phyloP scores from a whole-genome alignment of 805 yeast genomes.

The Cyberlindnera galapagoensis region DNA sequence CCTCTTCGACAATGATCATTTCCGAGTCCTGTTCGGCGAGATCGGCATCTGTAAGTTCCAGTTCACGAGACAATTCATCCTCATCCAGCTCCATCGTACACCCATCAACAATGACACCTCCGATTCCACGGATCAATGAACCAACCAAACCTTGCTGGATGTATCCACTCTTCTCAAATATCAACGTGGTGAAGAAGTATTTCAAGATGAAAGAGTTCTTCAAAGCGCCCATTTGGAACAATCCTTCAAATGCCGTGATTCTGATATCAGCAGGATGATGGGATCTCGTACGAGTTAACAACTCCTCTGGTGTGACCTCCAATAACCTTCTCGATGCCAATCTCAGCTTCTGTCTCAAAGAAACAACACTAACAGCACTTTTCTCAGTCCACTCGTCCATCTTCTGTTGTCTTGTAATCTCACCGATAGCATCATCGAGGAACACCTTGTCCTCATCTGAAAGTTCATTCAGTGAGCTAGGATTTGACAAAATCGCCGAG shows the following conservation, averaged over 20 bases:
- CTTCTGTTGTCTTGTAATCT: conserved; percentile 66
- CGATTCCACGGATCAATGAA: conserved; percentile 45
- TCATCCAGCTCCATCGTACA: conserved; percentile 54
- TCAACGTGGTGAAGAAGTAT: conserved; percentile 52
- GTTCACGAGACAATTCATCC: conserved; percentile 41
- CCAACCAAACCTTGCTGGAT: conserved; percentile 45
- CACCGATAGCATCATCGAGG: conserved; percentile 46
- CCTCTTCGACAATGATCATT: conserved; percentile 53
- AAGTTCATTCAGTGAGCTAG: conserved; percentile 10
- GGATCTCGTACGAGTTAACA: conserved; percentile 45
- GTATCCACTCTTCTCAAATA: conserved; percentile 48
- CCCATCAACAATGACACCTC: conserved; percentile 63
- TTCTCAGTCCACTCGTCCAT: conserved; percentile 83
- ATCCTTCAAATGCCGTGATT: conserved; percentile 60
- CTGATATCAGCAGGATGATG: conserved; percentile 47
- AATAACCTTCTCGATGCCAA: conserved; percentile 52
- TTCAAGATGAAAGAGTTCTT: conserved; percentile 53
- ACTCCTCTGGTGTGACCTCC: conserved; percentile 45
- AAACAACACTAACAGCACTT: conserved; percentile 43
- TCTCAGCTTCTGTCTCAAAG: conserved; percentile 52
- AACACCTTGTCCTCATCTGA: conserved; percentile 30
- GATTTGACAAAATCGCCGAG: conserved; percentile 27
- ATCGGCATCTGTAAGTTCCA: conserved; percentile 8
- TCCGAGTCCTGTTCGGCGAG: conserved; percentile 23
- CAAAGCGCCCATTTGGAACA: conserved; percentile 72